phyloP scores from a whole-genome alignment of 2,329 filamentous ascomycete species.

The Aspergillus sp. region DNA sequence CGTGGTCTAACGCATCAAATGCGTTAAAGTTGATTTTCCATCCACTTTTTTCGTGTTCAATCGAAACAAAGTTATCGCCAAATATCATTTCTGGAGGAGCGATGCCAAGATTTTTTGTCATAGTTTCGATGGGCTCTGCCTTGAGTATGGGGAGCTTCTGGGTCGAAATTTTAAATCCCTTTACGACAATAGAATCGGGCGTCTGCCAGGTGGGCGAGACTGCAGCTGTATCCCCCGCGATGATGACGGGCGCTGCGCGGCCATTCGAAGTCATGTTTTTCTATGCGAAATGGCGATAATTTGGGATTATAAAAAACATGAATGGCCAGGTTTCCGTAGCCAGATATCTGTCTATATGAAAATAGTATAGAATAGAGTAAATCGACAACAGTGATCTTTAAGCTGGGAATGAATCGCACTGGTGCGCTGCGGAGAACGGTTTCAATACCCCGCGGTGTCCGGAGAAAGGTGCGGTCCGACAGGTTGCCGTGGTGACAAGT shows the following conservation, averaged over 20 bases:
- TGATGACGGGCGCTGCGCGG: constrained; percentile 1
- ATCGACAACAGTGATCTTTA: not conserved
- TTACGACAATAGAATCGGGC: constrained; percentile 60
- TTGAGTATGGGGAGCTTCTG: constrained; percentile 95
- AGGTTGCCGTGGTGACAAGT: constrained; percentile 28
- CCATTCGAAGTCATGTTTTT: constrained; percentile 17
- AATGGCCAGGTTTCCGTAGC: not conserved
- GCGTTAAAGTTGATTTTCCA: constrained; percentile 84
- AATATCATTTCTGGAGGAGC: constrained; percentile 99
- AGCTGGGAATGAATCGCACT: not conserved
- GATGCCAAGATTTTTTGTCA: constrained; percentile 77
- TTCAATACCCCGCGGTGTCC: constrained; percentile 29
- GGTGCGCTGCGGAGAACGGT: not conserved
- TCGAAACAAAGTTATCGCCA: constrained; percentile 81
- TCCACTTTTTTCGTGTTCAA: constrained; percentile 70
- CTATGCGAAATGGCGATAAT: not conserved
- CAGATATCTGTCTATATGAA: not conserved
- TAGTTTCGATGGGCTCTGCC: constrained; percentile 80
- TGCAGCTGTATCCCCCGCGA: constrained; percentile 52
- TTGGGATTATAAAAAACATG: not conserved
- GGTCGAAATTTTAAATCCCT: constrained; percentile 72
- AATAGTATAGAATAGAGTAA: not conserved
- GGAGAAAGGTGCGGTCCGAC: constrained; percentile 35
- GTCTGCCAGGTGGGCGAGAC: constrained; percentile 48
- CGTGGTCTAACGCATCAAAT: constrained; percentile 80